Percentiles rank a stretch among this genome's conserved stretches.
Conservation (phyloP, 768 basidiomycete genomes). For the Suillus variegatus region DNA sequence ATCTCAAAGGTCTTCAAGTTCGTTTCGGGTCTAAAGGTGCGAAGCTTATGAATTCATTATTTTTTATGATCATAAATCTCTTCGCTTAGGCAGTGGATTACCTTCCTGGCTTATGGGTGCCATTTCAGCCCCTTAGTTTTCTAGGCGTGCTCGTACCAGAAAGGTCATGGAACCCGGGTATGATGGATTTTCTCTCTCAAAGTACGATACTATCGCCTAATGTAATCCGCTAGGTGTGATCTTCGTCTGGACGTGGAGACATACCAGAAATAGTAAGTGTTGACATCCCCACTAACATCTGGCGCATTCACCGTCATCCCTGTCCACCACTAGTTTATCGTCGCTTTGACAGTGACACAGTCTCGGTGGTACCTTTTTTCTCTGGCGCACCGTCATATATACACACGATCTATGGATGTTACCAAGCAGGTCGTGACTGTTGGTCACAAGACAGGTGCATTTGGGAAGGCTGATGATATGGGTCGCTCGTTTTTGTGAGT, state of each 20-base stretch:
- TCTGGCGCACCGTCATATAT: conserved; percentile 18
- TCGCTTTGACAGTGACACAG: conserved; percentile 20
- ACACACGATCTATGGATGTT: conserved; percentile 24
- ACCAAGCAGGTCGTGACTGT: conserved; percentile 19
- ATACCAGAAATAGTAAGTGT: conserved; percentile 17
- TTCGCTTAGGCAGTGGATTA: conserved; percentile 16
- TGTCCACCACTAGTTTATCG: conserved; percentile 17
- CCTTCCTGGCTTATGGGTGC: conserved; percentile 22
- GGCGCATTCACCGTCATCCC: not conserved
- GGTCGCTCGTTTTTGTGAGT: conserved; percentile 20
- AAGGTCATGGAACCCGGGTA: conserved; percentile 23
- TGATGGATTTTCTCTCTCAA: not conserved
- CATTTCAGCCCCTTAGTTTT: conserved; percentile 20
- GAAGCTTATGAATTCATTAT: not conserved
- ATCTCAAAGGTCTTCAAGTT: conserved; percentile 20
- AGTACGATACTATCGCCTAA: not conserved
- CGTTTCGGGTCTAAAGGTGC: conserved; percentile 17
- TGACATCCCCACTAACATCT: not conserved
- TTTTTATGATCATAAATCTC: not conserved
- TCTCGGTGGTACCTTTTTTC: conserved; percentile 25
- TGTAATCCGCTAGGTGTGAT: conserved; percentile 11
- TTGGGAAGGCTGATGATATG: conserved; percentile 19
- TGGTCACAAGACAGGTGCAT: conserved; percentile 20
- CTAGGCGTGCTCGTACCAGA: conserved; percentile 15
- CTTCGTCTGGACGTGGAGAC: conserved; percentile 28